phyloP scores from a whole-genome alignment of 306 rosid species.

The Cucurbita moschata region DNA sequence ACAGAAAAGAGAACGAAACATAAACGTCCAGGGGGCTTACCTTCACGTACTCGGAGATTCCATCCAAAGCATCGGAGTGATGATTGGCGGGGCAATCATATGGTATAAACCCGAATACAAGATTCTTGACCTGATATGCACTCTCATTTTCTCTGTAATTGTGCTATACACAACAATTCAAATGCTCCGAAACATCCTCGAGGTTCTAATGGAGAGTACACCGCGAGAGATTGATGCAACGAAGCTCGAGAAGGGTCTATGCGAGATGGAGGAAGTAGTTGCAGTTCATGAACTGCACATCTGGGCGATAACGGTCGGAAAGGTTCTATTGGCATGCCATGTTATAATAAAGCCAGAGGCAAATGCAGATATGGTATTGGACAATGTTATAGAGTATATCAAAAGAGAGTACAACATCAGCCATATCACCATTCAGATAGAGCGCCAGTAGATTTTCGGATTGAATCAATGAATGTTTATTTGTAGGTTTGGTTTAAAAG shows the following conservation, averaged over 20 bases:
- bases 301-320: conserved; percentile 38
- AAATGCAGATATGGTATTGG: conserved; percentile 28
- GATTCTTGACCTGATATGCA: conserved; percentile 33
- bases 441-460: conserved; percentile 23
- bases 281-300: conserved; percentile 33
- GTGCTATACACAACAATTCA: conserved; percentile 33
- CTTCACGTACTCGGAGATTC: conserved; percentile 52
- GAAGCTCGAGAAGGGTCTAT: conserved; percentile 38
- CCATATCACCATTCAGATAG: conserved; percentile 41
- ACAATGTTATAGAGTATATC: conserved; percentile 28
- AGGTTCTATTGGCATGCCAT: conserved; percentile 35
- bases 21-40: conserved; percentile 46
- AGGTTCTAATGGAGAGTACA: conserved; percentile 48
- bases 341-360: conserved; percentile 34
- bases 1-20: conserved; percentile 18
- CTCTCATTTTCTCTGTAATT: conserved; percentile 26
- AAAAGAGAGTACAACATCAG: conserved; percentile 30
- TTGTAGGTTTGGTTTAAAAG: neutral
- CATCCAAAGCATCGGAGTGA: conserved; percentile 44
- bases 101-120: conserved; percentile 41
- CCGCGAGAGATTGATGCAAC: conserved; percentile 46
- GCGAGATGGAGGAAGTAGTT: conserved; percentile 43
- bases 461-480: neutral
- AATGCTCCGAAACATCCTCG: conserved; percentile 42
- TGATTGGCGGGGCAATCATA: conserved; percentile 50